phyloP scores from a whole-genome alignment of 257 asterid species.

The Ocimum tenuiflorum region DNA sequence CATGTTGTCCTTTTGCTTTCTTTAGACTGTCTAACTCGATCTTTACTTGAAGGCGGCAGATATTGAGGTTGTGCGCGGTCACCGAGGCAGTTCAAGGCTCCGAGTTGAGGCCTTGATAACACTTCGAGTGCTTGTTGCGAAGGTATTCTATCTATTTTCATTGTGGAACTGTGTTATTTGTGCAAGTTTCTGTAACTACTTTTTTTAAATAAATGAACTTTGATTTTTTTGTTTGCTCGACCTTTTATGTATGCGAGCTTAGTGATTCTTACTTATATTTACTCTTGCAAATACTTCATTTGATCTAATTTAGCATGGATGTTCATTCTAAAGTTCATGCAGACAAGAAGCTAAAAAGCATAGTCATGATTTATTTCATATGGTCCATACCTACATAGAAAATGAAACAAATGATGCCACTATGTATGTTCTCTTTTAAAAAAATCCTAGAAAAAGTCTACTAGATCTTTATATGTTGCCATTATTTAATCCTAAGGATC shows the following conservation, averaged over 20 bases:
- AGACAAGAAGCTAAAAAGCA: not conserved
- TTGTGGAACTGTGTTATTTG: constrained; percentile 1
- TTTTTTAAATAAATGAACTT: not conserved
- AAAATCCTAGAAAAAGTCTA: not conserved
- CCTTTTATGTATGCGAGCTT: constrained; percentile 4
- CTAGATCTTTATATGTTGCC: too few species aligned
- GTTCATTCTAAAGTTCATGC: constrained; percentile 2
- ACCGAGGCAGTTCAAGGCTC: constrained; percentile 75
- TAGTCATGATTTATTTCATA: not conserved
- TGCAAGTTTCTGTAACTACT: not conserved
- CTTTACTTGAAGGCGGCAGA: constrained; percentile 77
- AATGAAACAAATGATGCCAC: not conserved
- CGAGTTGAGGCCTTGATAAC: constrained; percentile 78
- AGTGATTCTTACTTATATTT: not conserved
- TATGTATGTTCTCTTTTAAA: not conserved
- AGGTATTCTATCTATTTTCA: constrained; percentile 43
- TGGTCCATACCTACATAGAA: not conserved
- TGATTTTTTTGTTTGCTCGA: constrained; percentile 2
- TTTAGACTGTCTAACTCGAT: constrained; percentile 30
- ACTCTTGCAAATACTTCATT: not conserved
- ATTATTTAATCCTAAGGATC: not conserved
- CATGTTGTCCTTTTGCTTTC: constrained; percentile 5
- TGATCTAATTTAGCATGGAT: not conserved
- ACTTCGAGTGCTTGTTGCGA: constrained; percentile 74
- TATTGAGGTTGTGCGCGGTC: constrained; percentile 77